phyloP scores from a whole-genome alignment of 352 stramenopile genomes.

The Blastocystis sp. region DNA sequence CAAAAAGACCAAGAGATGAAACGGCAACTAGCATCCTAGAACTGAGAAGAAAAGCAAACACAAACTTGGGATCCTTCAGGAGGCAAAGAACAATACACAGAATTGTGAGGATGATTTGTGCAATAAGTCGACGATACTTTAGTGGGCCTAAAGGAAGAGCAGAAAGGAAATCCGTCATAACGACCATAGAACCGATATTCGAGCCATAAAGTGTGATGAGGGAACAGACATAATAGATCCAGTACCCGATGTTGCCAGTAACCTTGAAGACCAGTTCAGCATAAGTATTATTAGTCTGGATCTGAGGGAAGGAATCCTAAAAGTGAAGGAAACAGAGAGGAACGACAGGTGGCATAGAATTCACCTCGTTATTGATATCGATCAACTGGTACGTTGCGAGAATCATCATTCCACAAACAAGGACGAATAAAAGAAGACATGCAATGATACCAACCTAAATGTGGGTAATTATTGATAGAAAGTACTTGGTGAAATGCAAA shows the following conservation, averaged over 20 bases:
- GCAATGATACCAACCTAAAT: slow-evolving; percentile 61
- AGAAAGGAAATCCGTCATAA: slow-evolving; percentile 59
- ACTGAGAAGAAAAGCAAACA: not conserved
- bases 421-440: slow-evolving; percentile 34
- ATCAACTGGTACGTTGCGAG: slow-evolving; percentile 45
- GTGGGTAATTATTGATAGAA: not conserved
- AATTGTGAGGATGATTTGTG: slow-evolving; percentile 51
- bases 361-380: slow-evolving; percentile 56
- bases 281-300: slow-evolving; percentile 60
- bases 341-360: not conserved
- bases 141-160: not conserved
- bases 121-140: slow-evolving; percentile 29
- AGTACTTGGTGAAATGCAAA: slow-evolving; percentile 58
- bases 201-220: slow-evolving; percentile 63
- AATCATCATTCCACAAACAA: slow-evolving; percentile 65
- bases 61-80: slow-evolving; percentile 51
- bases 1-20: slow-evolving; percentile 59
- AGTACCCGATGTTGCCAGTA: slow-evolving; percentile 36
- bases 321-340: not conserved
- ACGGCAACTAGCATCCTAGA: slow-evolving; percentile 42
- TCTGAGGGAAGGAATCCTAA: slow-evolving; percentile 16
- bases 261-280: slow-evolving; percentile 58
- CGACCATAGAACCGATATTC: slow-evolving; percentile 67
- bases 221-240: slow-evolving; percentile 56
- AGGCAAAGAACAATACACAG: slow-evolving; percentile 49